A percentile compares a stretch with the other conserved stretches of the same genome.
Conservation (phyloP, 2,329 filamentous ascomycete genomes). For the Scedosporium dehoogii region DNA sequence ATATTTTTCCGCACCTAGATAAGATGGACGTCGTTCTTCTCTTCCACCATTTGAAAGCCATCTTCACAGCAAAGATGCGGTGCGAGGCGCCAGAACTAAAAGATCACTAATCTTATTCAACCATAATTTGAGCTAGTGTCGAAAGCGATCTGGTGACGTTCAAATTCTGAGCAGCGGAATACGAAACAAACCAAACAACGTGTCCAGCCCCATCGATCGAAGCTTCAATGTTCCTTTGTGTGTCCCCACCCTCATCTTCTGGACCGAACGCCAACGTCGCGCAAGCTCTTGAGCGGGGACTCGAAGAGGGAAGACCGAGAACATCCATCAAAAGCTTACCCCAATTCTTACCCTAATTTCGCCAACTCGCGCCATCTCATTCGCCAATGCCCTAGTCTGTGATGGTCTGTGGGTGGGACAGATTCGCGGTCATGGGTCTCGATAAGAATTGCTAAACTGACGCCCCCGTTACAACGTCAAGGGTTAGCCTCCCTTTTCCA, state of each 20-base stretch:
- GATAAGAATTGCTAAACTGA: neutral
- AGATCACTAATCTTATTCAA: no score
- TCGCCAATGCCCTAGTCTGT: neutral
- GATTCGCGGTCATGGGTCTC: neutral
- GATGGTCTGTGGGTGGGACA: neutral
- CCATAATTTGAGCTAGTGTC: no score
- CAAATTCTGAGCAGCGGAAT: neutral
- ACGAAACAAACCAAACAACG: no score
- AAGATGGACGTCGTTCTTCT: no score
- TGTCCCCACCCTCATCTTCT: neutral
- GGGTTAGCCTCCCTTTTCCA: neutral
- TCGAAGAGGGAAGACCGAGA: neutral
- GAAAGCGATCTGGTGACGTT: neutral
- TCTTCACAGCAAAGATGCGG: no score
- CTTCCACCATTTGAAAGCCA: no score
- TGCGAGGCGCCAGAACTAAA: no score
- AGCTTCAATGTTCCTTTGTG: neutral
- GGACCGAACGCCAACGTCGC: neutral
- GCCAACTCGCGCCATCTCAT: neutral
- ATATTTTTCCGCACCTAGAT: no score
- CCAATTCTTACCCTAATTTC: slow-evolving; percentile 5
- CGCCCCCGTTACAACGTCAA: neutral
- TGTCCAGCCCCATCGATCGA: no score
- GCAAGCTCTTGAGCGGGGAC: neutral
- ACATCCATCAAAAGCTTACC: neutral